Evolutionary conservation across 2,329 filamentous ascomycete species (phyloP).

Genomic region (Fusarium verrucosum): DNA sequence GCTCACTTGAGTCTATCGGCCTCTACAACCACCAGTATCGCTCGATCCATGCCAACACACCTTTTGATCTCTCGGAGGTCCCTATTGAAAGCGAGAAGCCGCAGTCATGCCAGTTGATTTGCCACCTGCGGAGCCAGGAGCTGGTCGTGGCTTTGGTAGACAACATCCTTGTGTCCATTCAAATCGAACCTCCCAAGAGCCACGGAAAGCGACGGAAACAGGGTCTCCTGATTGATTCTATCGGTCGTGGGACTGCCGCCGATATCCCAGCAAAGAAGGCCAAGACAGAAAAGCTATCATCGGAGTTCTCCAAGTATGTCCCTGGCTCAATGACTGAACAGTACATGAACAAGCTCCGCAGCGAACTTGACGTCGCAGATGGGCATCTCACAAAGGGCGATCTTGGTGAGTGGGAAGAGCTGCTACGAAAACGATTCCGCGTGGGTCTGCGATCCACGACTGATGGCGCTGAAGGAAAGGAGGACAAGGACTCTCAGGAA

Average conservation of each 20-base stretch:
- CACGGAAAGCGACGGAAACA: slow-evolving; percentile 66
- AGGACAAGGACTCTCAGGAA: slow-evolving; percentile 41
- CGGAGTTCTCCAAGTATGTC: slow-evolving; percentile 50
- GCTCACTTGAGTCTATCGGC: slow-evolving; percentile 64
- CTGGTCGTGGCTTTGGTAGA: slow-evolving; percentile 72
- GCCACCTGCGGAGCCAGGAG: slow-evolving; percentile 73
- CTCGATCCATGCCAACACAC: slow-evolving; percentile 63
- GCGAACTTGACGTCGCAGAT: slow-evolving; percentile 59
- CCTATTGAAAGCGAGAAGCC: slow-evolving; percentile 49
- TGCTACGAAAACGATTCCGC: slow-evolving; percentile 60
- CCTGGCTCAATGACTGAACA: slow-evolving; percentile 62
- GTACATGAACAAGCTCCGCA: slow-evolving; percentile 58
- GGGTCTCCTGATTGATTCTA: slow-evolving; percentile 76
- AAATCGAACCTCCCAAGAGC: slow-evolving; percentile 69
- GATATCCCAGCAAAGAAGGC: slow-evolving; percentile 50
- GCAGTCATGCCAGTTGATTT: slow-evolving; percentile 58
- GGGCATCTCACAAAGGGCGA: slow-evolving; percentile 57
- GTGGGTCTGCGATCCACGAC: slow-evolving; percentile 49
- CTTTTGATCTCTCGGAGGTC: slow-evolving; percentile 56
- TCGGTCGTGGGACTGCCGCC: slow-evolving; percentile 68
- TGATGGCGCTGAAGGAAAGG: slow-evolving; percentile 35
- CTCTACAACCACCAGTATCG: slow-evolving; percentile 77
- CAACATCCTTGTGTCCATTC: slow-evolving; percentile 72
- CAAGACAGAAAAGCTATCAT: slow-evolving; percentile 45
- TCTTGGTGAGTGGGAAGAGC: slow-evolving; percentile 59